Conservation (phyloP, 306 rosid species). For the Trichosanthes cucumerina region DNA sequence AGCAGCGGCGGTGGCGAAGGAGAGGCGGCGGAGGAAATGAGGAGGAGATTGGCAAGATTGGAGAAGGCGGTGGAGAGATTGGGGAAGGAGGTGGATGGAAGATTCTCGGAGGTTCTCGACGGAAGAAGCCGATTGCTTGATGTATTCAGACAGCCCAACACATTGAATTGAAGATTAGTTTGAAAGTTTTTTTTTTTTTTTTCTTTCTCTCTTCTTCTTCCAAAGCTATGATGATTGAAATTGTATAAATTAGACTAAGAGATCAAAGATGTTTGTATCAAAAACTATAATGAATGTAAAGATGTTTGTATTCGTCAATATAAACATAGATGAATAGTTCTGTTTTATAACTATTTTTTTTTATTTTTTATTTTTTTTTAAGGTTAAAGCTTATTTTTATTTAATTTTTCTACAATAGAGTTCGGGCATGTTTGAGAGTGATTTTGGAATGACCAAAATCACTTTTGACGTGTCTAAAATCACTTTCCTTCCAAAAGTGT, state of each 20-base stretch:
- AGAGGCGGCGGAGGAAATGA: slow-evolving; percentile 7
- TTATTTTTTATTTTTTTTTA: too few relatives aligned
- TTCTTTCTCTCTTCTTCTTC: not conserved
- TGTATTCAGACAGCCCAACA: not conserved
- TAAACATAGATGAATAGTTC: too few relatives aligned
- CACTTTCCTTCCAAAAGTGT: too few relatives aligned
- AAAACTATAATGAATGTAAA: too few relatives aligned
- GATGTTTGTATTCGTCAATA: too few relatives aligned
- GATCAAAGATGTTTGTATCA: not conserved
- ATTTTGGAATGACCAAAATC: too few relatives aligned
- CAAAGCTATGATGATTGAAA: not conserved
- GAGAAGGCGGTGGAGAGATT: slow-evolving; percentile 12
- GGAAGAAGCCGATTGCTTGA: slow-evolving; percentile 11
- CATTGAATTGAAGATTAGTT: not conserved
- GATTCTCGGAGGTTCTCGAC: slow-evolving; percentile 9
- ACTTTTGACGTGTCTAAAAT: too few relatives aligned
- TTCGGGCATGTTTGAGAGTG: too few relatives aligned
- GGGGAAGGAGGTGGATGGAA: slow-evolving; percentile 7
- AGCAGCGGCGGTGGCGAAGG: not conserved
- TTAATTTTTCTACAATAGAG: too few relatives aligned
- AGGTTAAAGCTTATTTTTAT: too few relatives aligned
- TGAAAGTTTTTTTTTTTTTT: not conserved
- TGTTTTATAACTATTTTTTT: too few relatives aligned
- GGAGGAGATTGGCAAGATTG: slow-evolving; percentile 4
- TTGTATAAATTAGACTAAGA: not conserved